Conservation (phyloP, 2,329 filamentous ascomycete genomes). For the Calonectria leucothoes region DNA sequence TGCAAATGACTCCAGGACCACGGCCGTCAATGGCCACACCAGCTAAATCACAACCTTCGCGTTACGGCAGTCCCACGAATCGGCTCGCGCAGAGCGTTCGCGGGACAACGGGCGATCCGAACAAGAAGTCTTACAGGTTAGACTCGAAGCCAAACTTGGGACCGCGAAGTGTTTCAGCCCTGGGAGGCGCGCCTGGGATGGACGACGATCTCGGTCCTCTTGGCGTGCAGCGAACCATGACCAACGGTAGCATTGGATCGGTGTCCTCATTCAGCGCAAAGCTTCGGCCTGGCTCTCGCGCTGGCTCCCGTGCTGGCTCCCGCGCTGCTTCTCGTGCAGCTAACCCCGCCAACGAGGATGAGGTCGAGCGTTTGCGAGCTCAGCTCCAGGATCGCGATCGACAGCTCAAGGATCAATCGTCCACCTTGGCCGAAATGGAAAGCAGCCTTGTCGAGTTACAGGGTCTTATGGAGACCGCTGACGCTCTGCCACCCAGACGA, state of each 20-base stretch:
- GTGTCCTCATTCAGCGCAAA: slow-evolving; percentile 66
- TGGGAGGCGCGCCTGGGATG: slow-evolving; percentile 63
- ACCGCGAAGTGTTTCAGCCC: slow-evolving; percentile 69
- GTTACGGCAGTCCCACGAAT: slow-evolving; percentile 59
- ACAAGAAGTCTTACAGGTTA: slow-evolving; percentile 62
- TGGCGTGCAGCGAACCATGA: slow-evolving; percentile 62
- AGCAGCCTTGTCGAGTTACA: slow-evolving; percentile 83
- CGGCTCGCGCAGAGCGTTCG: slow-evolving; percentile 74
- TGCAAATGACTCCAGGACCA: slow-evolving; percentile 71
- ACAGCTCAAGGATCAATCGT: slow-evolving; percentile 89
- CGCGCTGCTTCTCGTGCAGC: slow-evolving; percentile 38
- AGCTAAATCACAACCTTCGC: slow-evolving; percentile 50
- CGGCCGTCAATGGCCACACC: slow-evolving; percentile 67
- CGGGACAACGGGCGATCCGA: slow-evolving; percentile 70
- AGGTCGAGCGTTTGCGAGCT: slow-evolving; percentile 77
- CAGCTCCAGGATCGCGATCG: slow-evolving; percentile 87
- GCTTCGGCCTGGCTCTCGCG: slow-evolving; percentile 54
- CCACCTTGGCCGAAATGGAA: slow-evolving; percentile 90
- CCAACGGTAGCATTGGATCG: slow-evolving; percentile 66
- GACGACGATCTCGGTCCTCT: slow-evolving; percentile 70
- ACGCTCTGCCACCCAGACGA: slow-evolving; percentile 57
- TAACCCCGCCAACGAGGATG: slow-evolving; percentile 71
- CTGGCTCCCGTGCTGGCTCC: slow-evolving; percentile 53
- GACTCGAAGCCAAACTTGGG: slow-evolving; percentile 64
- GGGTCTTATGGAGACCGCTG: slow-evolving; percentile 72